Base-by-base conservation (phyloP, 306 rosid genomes). In the Mimosa bimucronata region DNA sequence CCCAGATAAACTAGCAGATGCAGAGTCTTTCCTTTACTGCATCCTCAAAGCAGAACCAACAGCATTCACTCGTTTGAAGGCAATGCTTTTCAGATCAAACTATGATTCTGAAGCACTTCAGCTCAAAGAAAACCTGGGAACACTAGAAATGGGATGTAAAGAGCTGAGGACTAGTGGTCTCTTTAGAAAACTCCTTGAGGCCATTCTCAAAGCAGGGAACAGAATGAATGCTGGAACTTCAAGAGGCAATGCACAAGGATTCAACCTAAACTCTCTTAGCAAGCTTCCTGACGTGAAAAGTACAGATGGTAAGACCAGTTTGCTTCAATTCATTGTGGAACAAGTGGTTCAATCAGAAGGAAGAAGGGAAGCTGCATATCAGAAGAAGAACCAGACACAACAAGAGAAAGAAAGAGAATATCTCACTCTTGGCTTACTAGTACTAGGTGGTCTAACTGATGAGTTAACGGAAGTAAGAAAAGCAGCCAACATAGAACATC, bases 171-270 rank as follows among this genome's bases (percentile, higher is more conserved):
- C 79, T 41, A 85, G 89, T 11, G 88, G 88, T 7, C 79, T 95
- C 9, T 89, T 95, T 73, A 76, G 89, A 40, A 95, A 89, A 78
- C 94, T 95, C 21, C 90, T 95, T 0, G 98, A 95, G 77, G 98
- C 96, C 38, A 90, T 93, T 82, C 94, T 95, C 85, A 95, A 90
- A 83, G 90, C 98, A 4, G 93, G 98, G 52, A 92, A 92, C 71
- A 75, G 90, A 44, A 86, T 95, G 98, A 95, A 95, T 82, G 92
- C 94, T 23, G 98, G 97, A 77, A 94, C 98, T 48, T 75, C 91
- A 3, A 86, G 97, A 83, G 98, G 97, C 37, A 88, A 88, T 78
- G 96, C 93, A 8, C 91, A 89, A 80, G 98, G 92, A 9, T 95
- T 95, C 91, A 89, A 95, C 79, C 85, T 93, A 18, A 85, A 71